phyloP scores from a whole-genome alignment of 1,139 yeast species.

The Saccharomyces uvarum region DNA sequence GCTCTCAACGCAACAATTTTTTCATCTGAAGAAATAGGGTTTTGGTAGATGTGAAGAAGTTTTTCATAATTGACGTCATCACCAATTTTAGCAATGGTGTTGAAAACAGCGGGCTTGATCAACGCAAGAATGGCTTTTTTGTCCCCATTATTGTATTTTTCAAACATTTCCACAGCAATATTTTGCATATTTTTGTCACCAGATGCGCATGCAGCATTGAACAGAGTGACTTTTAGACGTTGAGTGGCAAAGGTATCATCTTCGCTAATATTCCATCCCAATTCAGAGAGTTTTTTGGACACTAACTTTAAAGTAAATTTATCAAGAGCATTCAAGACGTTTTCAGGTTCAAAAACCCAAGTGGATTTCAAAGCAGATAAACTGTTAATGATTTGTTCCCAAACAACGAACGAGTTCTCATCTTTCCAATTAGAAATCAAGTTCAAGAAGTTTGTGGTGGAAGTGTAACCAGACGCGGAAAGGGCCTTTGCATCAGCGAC shows the following conservation, averaged over 20 bases:
- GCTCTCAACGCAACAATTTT: conserved; percentile 67
- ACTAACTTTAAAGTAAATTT: conserved; percentile 55
- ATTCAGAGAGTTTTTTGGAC: conserved; percentile 45
- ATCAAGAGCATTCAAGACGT: conserved; percentile 49
- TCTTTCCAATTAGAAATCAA: conserved; percentile 61
- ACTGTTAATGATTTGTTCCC: conserved; percentile 60
- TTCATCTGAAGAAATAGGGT: conserved; percentile 64
- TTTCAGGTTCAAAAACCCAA: conserved; percentile 61
- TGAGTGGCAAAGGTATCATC: conserved; percentile 64
- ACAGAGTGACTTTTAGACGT: conserved; percentile 67
- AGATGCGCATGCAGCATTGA: conserved; percentile 58
- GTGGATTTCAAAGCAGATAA: conserved; percentile 53
- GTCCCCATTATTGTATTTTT: conserved; percentile 56
- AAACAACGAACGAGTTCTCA: conserved; percentile 67
- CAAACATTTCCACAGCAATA: conserved; percentile 51
- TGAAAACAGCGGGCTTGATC: conserved; percentile 64
- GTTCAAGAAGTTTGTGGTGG: conserved; percentile 56
- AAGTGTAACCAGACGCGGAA: conserved; percentile 63
- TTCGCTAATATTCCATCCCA: conserved; percentile 64
- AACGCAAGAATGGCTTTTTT: conserved; percentile 69
- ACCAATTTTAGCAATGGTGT: conserved; percentile 60
- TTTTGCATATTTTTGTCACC: conserved; percentile 49
- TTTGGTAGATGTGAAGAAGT: conserved; percentile 54
- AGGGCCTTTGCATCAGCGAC: conserved; percentile 76
- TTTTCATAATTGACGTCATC: conserved; percentile 56